Evolutionary conservation across 164 flowering plant species (phyloP).

Genomic region (Stephania japonica): DNA sequence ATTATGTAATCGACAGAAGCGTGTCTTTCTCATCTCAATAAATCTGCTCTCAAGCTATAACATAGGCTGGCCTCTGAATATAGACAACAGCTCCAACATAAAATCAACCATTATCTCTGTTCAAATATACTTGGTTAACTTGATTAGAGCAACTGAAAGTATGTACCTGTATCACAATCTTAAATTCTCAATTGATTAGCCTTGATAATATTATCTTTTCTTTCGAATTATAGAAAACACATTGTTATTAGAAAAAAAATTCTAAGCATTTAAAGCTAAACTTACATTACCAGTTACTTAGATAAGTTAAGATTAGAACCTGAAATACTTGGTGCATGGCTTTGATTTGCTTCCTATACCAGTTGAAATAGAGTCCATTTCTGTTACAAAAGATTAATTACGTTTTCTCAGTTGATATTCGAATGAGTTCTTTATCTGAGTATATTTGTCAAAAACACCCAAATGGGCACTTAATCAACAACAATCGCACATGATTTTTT

Average conservation of each 20-base stretch:
- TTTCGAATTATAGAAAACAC: constrained; percentile 10
- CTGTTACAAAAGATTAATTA: constrained; percentile 90
- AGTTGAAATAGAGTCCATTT: constrained; percentile 75
- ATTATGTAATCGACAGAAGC: neutral
- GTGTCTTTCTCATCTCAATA: neutral
- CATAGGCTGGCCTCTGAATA: neutral
- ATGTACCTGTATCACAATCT: constrained; percentile 58
- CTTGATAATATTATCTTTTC: constrained; percentile 21
- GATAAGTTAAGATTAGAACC: constrained; percentile 57
- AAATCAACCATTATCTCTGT: constrained; percentile 36
- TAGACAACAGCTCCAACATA: constrained; percentile 15
- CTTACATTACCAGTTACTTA: constrained; percentile 18
- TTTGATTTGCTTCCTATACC: constrained; percentile 99
- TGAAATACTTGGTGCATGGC: constrained; percentile 62
- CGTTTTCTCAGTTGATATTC: constrained; percentile 27
- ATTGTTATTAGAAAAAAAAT: constrained; percentile 18
- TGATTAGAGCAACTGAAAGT: constrained; percentile 35
- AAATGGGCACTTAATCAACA: constrained; percentile 4
- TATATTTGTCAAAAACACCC: constrained; percentile 8
- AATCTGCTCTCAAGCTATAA: constrained; percentile 6
- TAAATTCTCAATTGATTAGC: constrained; percentile 55
- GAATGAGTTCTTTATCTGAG: constrained; percentile 10
- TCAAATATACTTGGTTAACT: constrained; percentile 35
- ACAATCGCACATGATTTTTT: neutral
- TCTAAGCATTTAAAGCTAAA: constrained; percentile 24